Evolutionary conservation across 2,329 filamentous ascomycete genomes (phyloP).

Genomic region (Diaporthe citrichinensis): DNA sequence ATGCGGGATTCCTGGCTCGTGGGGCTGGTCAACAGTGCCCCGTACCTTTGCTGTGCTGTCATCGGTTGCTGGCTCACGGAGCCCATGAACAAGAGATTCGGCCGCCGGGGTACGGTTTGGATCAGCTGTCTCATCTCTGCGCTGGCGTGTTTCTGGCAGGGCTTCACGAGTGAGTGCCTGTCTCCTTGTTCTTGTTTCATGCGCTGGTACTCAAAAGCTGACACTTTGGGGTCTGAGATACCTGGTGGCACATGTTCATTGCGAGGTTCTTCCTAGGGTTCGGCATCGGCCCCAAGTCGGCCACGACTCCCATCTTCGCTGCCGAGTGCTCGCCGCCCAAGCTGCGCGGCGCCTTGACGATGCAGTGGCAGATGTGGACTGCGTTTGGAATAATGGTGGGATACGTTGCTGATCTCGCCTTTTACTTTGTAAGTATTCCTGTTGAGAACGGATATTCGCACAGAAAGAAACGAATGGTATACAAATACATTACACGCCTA

Average conservation of each 20-base stretch:
- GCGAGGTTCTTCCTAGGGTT: slow-evolving; percentile 79
- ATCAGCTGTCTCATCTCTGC: slow-evolving; percentile 73
- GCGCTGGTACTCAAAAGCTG: background rate
- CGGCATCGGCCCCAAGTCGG: slow-evolving; percentile 78
- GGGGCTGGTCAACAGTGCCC: slow-evolving; percentile 68
- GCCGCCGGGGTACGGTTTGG: slow-evolving; percentile 80
- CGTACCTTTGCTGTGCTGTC: slow-evolving; percentile 77
- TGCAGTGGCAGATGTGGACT: slow-evolving; percentile 66
- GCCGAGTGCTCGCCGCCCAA: slow-evolving; percentile 76
- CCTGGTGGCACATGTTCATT: slow-evolving; percentile 78
- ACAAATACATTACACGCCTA: no score
- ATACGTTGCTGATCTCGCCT: slow-evolving; percentile 72
- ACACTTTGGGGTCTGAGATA: slow-evolving; percentile 52
- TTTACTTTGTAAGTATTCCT: slow-evolving; percentile 62
- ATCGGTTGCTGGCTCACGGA: slow-evolving; percentile 81
- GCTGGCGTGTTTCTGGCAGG: slow-evolving; percentile 66
- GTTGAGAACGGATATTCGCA: no score
- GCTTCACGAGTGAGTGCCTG: slow-evolving; percentile 51
- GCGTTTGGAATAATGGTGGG: slow-evolving; percentile 70
- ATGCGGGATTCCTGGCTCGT: slow-evolving; percentile 68
- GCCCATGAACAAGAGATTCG: slow-evolving; percentile 79
- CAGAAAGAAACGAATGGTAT: no score
- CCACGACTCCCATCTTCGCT: slow-evolving; percentile 78
- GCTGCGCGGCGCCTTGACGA: slow-evolving; percentile 78
- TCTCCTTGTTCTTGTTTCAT: background rate